Evolutionary conservation across 805 yeast species (phyloP), one percentile per base, ranked within the genome.

Genomic region (Saccharomycopsis vini): DNA sequence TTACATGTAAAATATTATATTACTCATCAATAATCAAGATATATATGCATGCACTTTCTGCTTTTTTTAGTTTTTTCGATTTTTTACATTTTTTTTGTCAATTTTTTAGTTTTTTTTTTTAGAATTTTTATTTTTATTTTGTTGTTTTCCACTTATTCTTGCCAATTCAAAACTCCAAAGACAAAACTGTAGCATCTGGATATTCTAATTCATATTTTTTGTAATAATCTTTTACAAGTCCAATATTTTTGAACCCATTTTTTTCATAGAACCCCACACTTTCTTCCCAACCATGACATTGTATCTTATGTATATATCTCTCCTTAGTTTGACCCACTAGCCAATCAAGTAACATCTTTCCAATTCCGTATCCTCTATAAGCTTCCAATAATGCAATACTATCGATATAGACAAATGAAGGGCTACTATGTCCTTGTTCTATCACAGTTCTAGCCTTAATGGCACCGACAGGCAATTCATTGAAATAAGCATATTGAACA

Each of bases 391-490:
- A 90, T 0, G 81, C 86, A 24, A 83, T 56, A 0, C 79, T 67
- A 58, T 81, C 83, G 26, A 83, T 70, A 56, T 81, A 80, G 1
- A 81, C 68, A 10, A 73, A 68, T 39, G 71, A 69, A 5, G 83
- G 80, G 5, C 35, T 28, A 7, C 41, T 10, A 21, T 43, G 47
- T 2, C 56, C 61, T 5, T 58, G 66, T n/a, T 64, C 66, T 45
- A 69, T 68, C 42, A 71, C 62, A 6, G 68, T 61, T 51, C 66
- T 69, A 44, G 82, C 80, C 48, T 79, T 77, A 39, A 87, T 63
- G 3, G 78, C 81, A 13, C 92, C 95, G 3, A 87, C 90, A 5
- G 95, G 87, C 4, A 83, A 73, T 55, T 82, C 95, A 39, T 81
- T 73, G 60, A 70, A 81, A 61, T 68, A 83, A 0, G 81, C 83